These are phyloP conservation scores for Fomitopsis serialis DNA, from an alignment of 768 basidiomycete species.

Conservation along the genomic window DNA sequence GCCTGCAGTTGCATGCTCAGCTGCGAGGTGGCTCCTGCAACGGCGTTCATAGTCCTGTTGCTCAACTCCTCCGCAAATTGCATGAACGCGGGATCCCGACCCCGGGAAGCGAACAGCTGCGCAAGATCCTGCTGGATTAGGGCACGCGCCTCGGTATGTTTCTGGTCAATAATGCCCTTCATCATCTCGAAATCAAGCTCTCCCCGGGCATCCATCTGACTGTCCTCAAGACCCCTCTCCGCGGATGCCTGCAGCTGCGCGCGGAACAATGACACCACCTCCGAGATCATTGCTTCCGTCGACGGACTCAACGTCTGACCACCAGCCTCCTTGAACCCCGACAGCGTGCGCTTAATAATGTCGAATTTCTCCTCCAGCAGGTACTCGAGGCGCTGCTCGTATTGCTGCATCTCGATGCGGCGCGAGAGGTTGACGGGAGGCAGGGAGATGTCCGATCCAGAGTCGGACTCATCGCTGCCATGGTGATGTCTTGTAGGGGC, in stretches of 20 bases:
- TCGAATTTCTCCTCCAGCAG: slow-evolving; percentile 68
- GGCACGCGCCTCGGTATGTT: slow-evolving; percentile 54
- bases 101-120: slow-evolving; percentile 40
- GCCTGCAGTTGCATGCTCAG: slow-evolving; percentile 54
- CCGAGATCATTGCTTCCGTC: slow-evolving; percentile 59
- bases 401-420: slow-evolving; percentile 50
- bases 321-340: slow-evolving; percentile 12
- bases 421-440: slow-evolving; percentile 47
- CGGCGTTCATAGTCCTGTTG: slow-evolving; percentile 49
- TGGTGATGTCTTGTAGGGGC: slow-evolving; percentile 39
- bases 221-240: slow-evolving; percentile 50
- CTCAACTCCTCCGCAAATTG: slow-evolving; percentile 52
- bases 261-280: slow-evolving; percentile 64
- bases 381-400: slow-evolving; percentile 57
- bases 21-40: slow-evolving; percentile 55
- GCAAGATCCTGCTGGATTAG: slow-evolving; percentile 58
- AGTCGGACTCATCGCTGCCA: slow-evolving; percentile 30
- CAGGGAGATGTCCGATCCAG: slow-evolving; percentile 38
- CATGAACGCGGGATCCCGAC: slow-evolving; percentile 17
- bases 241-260: slow-evolving; percentile 63
- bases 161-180: slow-evolving; percentile 62
- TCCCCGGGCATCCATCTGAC: slow-evolving; percentile 65
- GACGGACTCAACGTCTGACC: slow-evolving; percentile 30
- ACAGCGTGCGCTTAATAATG: slow-evolving; percentile 38
- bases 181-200: slow-evolving; percentile 78